Evolutionary conservation across 2,329 filamentous ascomycete genomes (phyloP), one percentile per base, ranked within the genome.

Genomic region (Aspergillus sp.): DNA sequence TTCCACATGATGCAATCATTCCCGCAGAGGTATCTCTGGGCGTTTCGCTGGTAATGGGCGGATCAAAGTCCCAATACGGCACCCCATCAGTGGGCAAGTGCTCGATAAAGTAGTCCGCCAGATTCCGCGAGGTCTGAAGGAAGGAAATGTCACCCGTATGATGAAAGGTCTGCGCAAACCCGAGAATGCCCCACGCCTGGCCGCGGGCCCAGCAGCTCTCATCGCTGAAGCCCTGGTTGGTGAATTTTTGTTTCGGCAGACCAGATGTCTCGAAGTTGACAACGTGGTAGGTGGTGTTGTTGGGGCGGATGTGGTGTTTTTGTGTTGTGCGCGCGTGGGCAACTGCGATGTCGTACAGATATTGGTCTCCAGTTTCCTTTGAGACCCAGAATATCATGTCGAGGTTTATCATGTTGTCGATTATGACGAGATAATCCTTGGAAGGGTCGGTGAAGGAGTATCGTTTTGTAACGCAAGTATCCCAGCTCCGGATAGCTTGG

Each of bases 1-100:
- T 47, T 0, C 74, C 74, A 52, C 75, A 76, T 1, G 71, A 72
- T 1, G 73, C 69, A 19, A 76, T 68, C 44, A 76, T 70, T 0
- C 69, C 74, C 0, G 74, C 73, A 0, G 71, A 75, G 0, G 71
- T 73, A 52, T 76, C 74, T 13, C 73, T 54, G 2, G 38, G 64
- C 14, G 47, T 53, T 0, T 14, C 14, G 0, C 33, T 42, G 0
- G 44, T 50, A 1, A 64, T 62, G 45, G 78, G 79, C 0, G 78
- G 79, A 53, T 81, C 74, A 42, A 80, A 81, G 50, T 81, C 79
- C 79, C 78, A 81, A 2, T 71, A 68, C 1, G 78, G 77, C 0
- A 80, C 73, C 0, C 67, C 60, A 14, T 68, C 69, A 2, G 64
- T 62, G 0, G 71, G 67, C 16, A 81, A 61, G 0, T 74, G 63